phyloP scores from a whole-genome alignment of 2,329 filamentous ascomycete species.

The Fusarium torulosum region DNA sequence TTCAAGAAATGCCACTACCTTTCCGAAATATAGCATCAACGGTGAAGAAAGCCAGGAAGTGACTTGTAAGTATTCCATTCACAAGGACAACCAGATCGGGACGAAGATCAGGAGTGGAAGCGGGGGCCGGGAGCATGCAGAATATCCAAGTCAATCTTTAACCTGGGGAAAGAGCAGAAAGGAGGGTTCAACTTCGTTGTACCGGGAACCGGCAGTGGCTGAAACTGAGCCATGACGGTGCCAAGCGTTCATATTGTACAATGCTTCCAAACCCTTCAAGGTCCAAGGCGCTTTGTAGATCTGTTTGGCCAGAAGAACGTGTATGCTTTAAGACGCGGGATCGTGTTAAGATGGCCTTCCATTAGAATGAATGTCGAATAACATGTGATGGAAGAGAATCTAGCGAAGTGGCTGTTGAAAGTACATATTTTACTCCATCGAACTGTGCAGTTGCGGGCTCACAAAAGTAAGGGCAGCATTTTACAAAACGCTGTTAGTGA shows the following conservation, averaged over 20 bases:
- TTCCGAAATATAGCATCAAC: background rate
- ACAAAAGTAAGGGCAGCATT: slow-evolving; percentile 12
- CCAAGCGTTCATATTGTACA: slow-evolving; percentile 11
- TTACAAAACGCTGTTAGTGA: background rate
- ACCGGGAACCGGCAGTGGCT: slow-evolving; percentile 22
- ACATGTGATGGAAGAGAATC: no score
- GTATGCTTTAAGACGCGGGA: background rate
- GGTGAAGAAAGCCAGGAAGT: background rate
- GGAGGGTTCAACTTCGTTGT: slow-evolving; percentile 1
- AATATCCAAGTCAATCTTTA: background rate
- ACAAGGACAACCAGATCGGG: slow-evolving; percentile 7
- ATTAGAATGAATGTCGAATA: no score
- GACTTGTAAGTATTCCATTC: no score
- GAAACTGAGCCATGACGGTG: slow-evolving; percentile 5
- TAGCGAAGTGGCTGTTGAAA: background rate
- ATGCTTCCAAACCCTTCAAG: background rate
- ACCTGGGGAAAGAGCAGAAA: slow-evolving; percentile 9
- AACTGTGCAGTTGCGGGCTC: background rate
- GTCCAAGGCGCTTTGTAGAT: no score
- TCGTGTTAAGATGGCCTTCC: no score
- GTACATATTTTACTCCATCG: background rate
- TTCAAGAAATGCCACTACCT: background rate
- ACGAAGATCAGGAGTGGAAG: slow-evolving; percentile 1
- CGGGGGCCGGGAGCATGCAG: slow-evolving; percentile 9
- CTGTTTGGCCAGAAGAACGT: background rate